Evolutionary conservation across 495 filamentous ascomycete species (phyloP).

Genomic region (Annulohypoxylon moriforme): DNA sequence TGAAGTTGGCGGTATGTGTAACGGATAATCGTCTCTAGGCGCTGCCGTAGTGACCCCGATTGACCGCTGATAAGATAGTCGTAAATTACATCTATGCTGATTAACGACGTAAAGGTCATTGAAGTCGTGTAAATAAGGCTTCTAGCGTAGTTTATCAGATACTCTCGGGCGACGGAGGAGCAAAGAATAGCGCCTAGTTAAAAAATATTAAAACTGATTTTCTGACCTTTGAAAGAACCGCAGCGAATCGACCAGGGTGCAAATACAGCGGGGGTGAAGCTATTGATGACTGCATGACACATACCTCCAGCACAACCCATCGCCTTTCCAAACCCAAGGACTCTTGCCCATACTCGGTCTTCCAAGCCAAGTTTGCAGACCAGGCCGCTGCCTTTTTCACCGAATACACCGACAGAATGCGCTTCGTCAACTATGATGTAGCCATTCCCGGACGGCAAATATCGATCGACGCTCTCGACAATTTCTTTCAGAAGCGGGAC

Average conservation of each 20-base stretch:
- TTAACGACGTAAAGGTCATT: slow-evolving; percentile 65
- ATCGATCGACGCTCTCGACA: slow-evolving; percentile 64
- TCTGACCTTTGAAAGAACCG: neutral
- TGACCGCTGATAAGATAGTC: slow-evolving; percentile 57
- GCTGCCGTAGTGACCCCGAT: slow-evolving; percentile 50
- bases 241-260: neutral
- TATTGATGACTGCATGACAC: slow-evolving; percentile 31
- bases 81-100: slow-evolving; percentile 62
- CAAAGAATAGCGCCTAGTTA: slow-evolving; percentile 60
- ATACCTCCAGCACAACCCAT: slow-evolving; percentile 77
- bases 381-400: slow-evolving; percentile 70
- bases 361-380: slow-evolving; percentile 76
- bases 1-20: slow-evolving; percentile 44
- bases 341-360: slow-evolving; percentile 71
- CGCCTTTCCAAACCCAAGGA: slow-evolving; percentile 84
- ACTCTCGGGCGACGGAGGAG: slow-evolving; percentile 59
- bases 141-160: slow-evolving; percentile 72
- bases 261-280: neutral
- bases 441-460: slow-evolving; percentile 68
- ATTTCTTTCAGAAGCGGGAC: slow-evolving; percentile 71
- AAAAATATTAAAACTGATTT: slow-evolving; percentile 20
- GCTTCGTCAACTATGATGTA: slow-evolving; percentile 84
- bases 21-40: slow-evolving; percentile 43
- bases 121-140: slow-evolving; percentile 71
- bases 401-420: slow-evolving; percentile 76